These are phyloP conservation scores for Nitzschia palea DNA, from an alignment of 108 stramenopile species.

Conservation along the genomic window DNA sequence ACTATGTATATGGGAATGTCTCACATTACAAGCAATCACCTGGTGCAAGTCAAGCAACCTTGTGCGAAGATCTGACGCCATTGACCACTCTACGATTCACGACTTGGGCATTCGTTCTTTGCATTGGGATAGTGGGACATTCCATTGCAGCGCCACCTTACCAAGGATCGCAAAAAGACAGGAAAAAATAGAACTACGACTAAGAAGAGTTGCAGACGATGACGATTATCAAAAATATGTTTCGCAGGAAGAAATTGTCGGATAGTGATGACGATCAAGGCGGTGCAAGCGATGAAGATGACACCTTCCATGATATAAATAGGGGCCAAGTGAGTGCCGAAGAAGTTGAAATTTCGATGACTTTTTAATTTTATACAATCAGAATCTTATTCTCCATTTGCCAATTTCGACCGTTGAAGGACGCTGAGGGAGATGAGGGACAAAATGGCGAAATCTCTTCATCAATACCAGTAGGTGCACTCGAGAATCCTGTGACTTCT, in stretches of 20 bases:
- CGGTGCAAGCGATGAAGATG: background rate
- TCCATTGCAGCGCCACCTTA: too few relatives aligned
- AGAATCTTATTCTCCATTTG: background rate
- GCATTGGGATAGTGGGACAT: too few relatives aligned
- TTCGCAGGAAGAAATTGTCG: background rate
- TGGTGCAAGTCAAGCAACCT: too few relatives aligned
- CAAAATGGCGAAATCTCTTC: background rate
- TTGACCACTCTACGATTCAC: too few relatives aligned
- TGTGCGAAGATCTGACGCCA: too few relatives aligned
- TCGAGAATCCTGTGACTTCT: background rate
- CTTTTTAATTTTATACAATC: background rate
- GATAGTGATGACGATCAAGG: background rate
- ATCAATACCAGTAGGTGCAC: background rate
- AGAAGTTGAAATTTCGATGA: background rate
- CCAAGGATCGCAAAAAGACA: too few relatives aligned
- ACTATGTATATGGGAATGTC: too few relatives aligned
- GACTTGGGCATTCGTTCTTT: too few relatives aligned
- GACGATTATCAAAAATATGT: conserved; percentile 3
- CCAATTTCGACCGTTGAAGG: background rate
- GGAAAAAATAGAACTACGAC: too few relatives aligned
- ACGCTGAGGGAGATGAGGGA: conserved; percentile 1
- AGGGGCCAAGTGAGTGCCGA: background rate
- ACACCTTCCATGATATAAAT: background rate
- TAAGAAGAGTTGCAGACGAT: too few relatives aligned
- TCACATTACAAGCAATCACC: too few relatives aligned